Conservation (phyloP, 1,284 basidiomycete genomes). For the Austroboletus rostrupii region DNA sequence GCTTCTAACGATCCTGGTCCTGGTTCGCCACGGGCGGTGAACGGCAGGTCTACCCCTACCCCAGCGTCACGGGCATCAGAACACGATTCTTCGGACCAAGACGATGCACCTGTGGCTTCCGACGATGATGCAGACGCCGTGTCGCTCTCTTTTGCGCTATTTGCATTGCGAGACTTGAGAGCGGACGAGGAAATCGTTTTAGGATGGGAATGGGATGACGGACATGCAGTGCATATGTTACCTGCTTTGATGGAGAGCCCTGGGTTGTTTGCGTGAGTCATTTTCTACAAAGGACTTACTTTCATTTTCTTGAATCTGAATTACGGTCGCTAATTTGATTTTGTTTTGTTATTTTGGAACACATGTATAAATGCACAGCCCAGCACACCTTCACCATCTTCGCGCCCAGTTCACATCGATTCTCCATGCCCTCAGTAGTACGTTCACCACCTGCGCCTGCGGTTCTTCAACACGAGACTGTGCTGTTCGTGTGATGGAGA, state of each 20-base stretch:
- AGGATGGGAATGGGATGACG: constrained; percentile 97
- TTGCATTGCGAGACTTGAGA: constrained; percentile 74
- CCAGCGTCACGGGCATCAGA: constrained; percentile 8
- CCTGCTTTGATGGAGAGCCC: constrained; percentile 65
- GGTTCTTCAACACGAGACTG: constrained; percentile 60
- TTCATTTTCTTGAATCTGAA: background rate
- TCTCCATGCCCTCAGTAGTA: constrained; percentile 68
- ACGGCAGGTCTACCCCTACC: constrained; percentile 12
- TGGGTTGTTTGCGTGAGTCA: constrained; percentile 51
- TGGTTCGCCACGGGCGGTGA: constrained; percentile 4
- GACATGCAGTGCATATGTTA: constrained; percentile 80
- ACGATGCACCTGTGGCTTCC: constrained; percentile 34
- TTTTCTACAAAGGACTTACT: constrained; percentile 4
- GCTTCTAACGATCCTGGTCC: constrained; percentile 3
- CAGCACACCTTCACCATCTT: constrained; percentile 50
- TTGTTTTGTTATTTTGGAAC: background rate
- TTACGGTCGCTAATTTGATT: constrained; percentile 4
- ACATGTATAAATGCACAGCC: constrained; percentile 31
- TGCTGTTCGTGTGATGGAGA: constrained; percentile 62
- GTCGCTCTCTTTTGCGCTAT: constrained; percentile 76
- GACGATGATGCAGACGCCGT: constrained; percentile 34
- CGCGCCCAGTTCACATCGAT: constrained; percentile 66
- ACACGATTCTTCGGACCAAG: constrained; percentile 19
- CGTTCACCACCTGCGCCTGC: constrained; percentile 78
- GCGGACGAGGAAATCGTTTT: constrained; percentile 86